Evolutionary conservation across 2,329 filamentous ascomycete species (phyloP).

Genomic region (Aureobasidium mangrovei): DNA sequence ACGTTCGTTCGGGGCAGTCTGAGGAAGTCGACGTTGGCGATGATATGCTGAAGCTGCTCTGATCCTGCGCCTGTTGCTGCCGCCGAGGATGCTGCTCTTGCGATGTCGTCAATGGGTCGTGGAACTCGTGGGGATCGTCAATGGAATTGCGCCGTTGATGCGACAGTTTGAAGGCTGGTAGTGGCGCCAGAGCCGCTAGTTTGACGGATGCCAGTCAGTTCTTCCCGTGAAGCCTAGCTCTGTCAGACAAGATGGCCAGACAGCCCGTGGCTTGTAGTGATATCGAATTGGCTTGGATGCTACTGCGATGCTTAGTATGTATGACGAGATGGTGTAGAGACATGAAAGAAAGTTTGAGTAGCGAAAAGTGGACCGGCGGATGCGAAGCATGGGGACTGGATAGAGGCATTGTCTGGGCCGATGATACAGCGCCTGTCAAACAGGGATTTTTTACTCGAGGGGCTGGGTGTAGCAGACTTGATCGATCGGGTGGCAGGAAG

Average conservation of each 20-base stretch:
- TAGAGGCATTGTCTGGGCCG: neutral
- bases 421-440: neutral
- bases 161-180: constrained; percentile 13
- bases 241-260: neutral
- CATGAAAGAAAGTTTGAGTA: constrained; percentile 9
- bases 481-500: constrained; percentile 7
- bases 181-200: constrained; percentile 12
- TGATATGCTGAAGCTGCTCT: constrained; percentile 8
- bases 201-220: constrained; percentile 5
- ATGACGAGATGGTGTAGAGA: constrained; percentile 5
- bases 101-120: constrained; percentile 32
- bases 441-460: constrained; percentile 8
- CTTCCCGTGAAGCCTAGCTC: constrained; percentile 1
- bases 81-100: constrained; percentile 20
- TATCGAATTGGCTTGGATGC: neutral
- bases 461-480: constrained; percentile 12
- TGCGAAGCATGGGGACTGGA: neutral
- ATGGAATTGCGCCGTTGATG: constrained; percentile 8
- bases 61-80: constrained; percentile 20
- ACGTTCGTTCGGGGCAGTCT: constrained; percentile 39
- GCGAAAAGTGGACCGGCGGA: neutral
- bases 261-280: neutral
- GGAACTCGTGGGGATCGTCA: constrained; percentile 46
- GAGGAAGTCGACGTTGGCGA: constrained; percentile 46
- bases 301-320: constrained; percentile 1